These are phyloP conservation scores for Fraxinus dipetala DNA, from an alignment of 305 asterid species.

Conservation along the genomic window DNA sequence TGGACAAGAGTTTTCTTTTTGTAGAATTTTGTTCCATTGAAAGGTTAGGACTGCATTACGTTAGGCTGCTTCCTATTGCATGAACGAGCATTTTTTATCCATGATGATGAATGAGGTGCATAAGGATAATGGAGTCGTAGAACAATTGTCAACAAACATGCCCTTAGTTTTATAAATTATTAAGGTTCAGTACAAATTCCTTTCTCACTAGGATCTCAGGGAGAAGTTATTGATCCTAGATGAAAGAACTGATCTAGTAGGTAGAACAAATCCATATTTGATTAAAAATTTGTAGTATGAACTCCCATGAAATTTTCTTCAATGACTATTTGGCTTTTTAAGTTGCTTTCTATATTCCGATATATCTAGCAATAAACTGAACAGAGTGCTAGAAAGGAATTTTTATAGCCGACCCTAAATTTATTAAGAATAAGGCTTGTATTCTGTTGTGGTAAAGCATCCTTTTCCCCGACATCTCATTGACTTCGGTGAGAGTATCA, in stretches of 20 bases:
- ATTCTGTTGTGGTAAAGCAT: neutral
- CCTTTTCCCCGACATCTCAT: neutral
- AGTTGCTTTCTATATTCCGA: neutral
- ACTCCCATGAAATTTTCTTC: neutral
- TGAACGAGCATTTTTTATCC: neutral
- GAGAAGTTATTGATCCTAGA: neutral
- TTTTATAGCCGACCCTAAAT: neutral
- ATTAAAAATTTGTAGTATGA: neutral
- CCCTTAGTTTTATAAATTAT: neutral
- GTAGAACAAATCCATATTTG: neutral
- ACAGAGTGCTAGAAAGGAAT: neutral
- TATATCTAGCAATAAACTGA: neutral
- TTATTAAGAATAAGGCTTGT: neutral
- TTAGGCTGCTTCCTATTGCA: neutral
- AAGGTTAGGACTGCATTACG: neutral
- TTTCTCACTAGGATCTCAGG: neutral
- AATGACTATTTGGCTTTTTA: neutral
- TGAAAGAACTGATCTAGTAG: neutral
- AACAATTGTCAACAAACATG: neutral
- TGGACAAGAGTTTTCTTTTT: neutral
- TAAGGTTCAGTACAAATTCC: neutral
- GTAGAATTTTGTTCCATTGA: neutral
- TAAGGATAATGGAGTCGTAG: neutral
- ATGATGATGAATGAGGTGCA: neutral
- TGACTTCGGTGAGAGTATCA: neutral